phyloP scores from a whole-genome alignment of 108 stramenopile species.

The Parietichytrium sp. region DNA sequence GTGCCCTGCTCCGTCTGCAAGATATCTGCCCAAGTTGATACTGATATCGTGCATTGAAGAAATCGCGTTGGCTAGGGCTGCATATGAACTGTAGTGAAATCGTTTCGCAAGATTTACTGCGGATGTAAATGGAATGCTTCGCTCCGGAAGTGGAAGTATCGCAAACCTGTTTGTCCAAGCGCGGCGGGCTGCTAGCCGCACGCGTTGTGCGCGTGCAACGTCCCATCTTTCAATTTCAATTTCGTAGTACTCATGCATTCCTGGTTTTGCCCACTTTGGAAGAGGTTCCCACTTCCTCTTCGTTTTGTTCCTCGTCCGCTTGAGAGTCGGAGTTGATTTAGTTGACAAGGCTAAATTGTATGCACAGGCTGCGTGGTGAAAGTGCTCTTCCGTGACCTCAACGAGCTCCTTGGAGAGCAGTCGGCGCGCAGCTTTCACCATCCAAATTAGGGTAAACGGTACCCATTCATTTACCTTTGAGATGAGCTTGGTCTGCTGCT shows the following conservation, averaged over 20 bases:
- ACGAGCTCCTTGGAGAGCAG: neutral
- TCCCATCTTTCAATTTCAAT: neutral
- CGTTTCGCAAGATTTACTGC: neutral
- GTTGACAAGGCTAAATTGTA: neutral
- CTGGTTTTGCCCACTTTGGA: neutral
- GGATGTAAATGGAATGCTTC: neutral
- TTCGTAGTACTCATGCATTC: neutral
- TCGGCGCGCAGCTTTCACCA: neutral
- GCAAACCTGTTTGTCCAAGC: neutral
- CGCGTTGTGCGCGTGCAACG: neutral
- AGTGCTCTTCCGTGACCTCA: neutral
- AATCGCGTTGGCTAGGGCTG: neutral
- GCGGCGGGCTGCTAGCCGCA: neutral
- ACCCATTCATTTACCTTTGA: neutral
- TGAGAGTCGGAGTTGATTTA: neutral
- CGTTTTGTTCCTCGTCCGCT: neutral
- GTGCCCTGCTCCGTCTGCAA: neutral
- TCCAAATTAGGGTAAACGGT: neutral
- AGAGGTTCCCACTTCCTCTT: neutral
- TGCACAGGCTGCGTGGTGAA: constrained; percentile 23
- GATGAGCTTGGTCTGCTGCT: neutral
- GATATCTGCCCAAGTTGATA: neutral
- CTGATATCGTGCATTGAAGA: neutral
- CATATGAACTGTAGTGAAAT: neutral
- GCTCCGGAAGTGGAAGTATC: neutral